Evolutionary conservation across 495 filamentous ascomycete genomes (phyloP).

Genomic region (Melanomma pulvis-pyrius): DNA sequence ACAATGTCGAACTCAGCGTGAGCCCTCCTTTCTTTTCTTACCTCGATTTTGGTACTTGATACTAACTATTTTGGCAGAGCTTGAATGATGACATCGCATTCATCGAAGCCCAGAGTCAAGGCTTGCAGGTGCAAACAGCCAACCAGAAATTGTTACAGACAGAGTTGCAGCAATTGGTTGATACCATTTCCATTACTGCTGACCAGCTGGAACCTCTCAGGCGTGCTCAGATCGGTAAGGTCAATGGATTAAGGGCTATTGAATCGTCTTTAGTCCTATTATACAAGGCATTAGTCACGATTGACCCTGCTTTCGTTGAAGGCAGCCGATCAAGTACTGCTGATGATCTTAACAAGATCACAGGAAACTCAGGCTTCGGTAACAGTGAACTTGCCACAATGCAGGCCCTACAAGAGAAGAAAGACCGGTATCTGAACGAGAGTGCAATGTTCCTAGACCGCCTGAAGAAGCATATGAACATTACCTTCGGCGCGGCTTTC

Average conservation of each 20-base stretch:
- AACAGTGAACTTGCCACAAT: conserved; percentile 86
- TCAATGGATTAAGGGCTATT: conserved; percentile 70
- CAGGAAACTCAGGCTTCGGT: conserved; percentile 62
- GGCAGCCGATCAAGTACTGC: conserved; percentile 12
- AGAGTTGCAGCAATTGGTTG: conserved; percentile 78
- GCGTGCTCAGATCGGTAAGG: conserved; percentile 71
- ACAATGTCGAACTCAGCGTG: conserved; percentile 91
- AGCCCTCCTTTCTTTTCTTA: conserved; percentile 44
- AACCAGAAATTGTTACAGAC: conserved; percentile 93
- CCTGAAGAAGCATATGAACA: conserved; percentile 76
- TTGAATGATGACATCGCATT: conserved; percentile 93
- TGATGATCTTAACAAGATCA: conserved; percentile 22
- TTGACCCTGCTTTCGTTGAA: conserved; percentile 69
- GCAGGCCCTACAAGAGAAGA: conserved; percentile 91
- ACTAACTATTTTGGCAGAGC: conserved; percentile 57
- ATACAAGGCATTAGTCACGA: conserved; percentile 93
- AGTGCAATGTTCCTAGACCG: conserved; percentile 72
- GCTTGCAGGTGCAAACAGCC: conserved; percentile 92
- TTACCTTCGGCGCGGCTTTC: conserved; percentile 76
- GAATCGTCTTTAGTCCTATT: conserved; percentile 76
- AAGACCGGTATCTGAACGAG: conserved; percentile 78
- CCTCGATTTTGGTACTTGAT: not conserved
- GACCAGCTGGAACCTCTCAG: conserved; percentile 72
- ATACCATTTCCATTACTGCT: conserved; percentile 82
- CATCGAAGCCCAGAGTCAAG: conserved; percentile 95